Evolutionary conservation across 345 rosid species (phyloP).

Genomic region (Mercurialis annua): DNA sequence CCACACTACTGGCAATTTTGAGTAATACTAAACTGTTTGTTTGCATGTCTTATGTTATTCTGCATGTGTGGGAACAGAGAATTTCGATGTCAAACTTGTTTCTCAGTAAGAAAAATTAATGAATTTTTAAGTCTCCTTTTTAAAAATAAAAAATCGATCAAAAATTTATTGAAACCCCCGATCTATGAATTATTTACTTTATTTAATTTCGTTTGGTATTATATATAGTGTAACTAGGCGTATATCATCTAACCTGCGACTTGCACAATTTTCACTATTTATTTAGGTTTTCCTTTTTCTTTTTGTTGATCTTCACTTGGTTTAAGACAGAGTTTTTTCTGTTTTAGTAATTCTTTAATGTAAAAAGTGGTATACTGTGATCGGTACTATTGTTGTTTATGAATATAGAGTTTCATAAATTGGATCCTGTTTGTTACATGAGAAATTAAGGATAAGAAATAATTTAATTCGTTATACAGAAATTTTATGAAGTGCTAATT

Average conservation of each 20-base stretch:
- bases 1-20: conserved; percentile 2
- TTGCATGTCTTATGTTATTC: background rate
- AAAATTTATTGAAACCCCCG: conserved; percentile 2
- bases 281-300: background rate
- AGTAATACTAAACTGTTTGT: conserved; percentile 1
- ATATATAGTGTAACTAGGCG: conserved; percentile 12
- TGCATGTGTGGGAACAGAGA: background rate
- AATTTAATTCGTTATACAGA: too few species aligned
- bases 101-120: background rate
- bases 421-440: too few species aligned
- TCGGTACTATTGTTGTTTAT: too few species aligned
- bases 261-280: background rate
- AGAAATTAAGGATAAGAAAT: too few species aligned
- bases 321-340: background rate
- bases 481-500: too few species aligned
- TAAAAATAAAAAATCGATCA: background rate
- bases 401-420: too few species aligned
- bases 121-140: background rate
- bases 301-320: background rate
- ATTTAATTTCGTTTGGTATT: background rate
- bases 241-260: background rate
- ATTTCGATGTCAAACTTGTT: background rate
- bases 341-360: conserved; percentile 1
- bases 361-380: background rate
- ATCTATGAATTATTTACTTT: background rate